Evolutionary conservation across 192 early-diverging fungal species (phyloP), one percentile per base, ranked within the genome.

Genomic region (Rhizophagus sp.): DNA sequence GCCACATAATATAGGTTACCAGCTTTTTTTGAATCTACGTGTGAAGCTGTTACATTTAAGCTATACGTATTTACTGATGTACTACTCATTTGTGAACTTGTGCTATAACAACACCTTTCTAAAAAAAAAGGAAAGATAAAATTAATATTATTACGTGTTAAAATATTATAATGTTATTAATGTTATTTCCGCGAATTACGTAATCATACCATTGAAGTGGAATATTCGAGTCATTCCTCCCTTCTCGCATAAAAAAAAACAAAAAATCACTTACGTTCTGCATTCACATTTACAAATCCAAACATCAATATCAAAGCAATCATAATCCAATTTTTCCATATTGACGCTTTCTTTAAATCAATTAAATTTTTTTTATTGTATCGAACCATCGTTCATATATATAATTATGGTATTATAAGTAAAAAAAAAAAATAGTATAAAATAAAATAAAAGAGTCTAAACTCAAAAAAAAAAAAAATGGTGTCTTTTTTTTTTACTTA

Each of bases 21-120:
- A 27, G 12, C 11, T 27, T 61, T 27, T 27, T 17, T 36, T 33
- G 52, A 74, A 33, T 74, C 25, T 57, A 61, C 33, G 10, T 74
- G 73, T 57, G 73, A 74, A 19, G 73, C 73, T 10, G 73, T 61
- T 36, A 74, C 1, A 61, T 74, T 74, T 74, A 74, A 4, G 19
- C 4, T 11, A 74, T 57, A 74, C 27, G 12, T 4, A 41, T 69
- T 41, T 17, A 4, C 36, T n/a, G 19, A 13, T 36, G 7, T 17
- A 7, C 10, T 17, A 7, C 10, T 13, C 17, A 22, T 8, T 15
- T 13, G 0, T 17, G 67, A 13, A 33, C 3, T 39, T 39, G 67
- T 22, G 4, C 8, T 34, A 69, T n/a, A 69, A 25, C 67, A 69
- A 57, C 52, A 57, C 19, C 17, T 52, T 52, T 57, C 52, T 57